Conservation (phyloP, 345 rosid genomes). For the Camelina neglecta region DNA sequence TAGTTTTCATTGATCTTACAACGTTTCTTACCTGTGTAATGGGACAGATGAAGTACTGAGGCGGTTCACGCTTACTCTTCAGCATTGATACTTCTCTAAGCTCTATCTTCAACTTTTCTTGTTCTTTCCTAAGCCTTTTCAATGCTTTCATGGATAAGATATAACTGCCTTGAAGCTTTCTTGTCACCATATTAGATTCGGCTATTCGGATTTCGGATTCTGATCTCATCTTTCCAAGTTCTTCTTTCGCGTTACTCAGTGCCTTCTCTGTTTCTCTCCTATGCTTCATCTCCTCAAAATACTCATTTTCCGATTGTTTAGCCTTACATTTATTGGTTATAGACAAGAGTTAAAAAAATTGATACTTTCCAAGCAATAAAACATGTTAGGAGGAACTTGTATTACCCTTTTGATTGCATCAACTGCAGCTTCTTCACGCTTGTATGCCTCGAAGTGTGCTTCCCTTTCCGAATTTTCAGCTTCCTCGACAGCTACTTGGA, state of each 20-base stretch:
- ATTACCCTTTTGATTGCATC: conserved; percentile 76
- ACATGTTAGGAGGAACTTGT: not conserved
- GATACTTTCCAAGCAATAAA: not conserved
- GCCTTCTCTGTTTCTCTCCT: conserved; percentile 65
- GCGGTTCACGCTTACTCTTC: conserved; percentile 48
- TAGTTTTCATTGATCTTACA: not conserved
- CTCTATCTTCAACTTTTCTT: conserved; percentile 60
- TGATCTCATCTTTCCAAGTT: conserved; percentile 51
- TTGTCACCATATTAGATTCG: conserved; percentile 55
- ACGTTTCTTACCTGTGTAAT: conserved; percentile 57
- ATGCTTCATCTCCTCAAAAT: conserved; percentile 55
- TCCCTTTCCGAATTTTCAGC: conserved; percentile 56
- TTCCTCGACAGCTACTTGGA: conserved; percentile 54
- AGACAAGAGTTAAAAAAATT: not conserved
- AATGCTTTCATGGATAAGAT: conserved; percentile 60
- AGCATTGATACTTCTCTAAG: conserved; percentile 72
- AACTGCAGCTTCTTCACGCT: conserved; percentile 59
- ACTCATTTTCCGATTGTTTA: conserved; percentile 53
- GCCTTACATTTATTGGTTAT: conserved; percentile 49
- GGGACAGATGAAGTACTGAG: conserved; percentile 68
- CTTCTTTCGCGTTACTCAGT: conserved; percentile 52
- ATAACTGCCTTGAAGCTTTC: conserved; percentile 63
- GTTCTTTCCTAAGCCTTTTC: conserved; percentile 59
- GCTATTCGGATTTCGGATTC: conserved; percentile 53
- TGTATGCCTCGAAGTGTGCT: conserved; percentile 58